Conservation (phyloP, 148 eudicot genomes). For the Nepenthes gracilis region DNA sequence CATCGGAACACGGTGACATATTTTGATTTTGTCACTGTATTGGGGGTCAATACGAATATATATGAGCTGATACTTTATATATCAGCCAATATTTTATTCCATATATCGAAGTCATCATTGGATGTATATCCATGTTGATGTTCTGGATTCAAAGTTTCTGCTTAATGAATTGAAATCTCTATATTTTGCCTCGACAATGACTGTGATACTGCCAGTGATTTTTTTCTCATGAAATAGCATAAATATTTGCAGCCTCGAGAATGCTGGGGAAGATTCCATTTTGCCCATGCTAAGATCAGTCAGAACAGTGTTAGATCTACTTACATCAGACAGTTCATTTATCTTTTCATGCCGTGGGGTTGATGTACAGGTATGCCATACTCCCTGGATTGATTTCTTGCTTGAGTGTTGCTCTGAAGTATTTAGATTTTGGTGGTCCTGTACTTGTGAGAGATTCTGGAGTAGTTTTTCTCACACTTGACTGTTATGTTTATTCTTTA, state of each 20-base stretch:
- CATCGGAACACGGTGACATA: too few relatives aligned
- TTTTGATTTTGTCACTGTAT: neutral
- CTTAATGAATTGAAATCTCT: too few relatives aligned
- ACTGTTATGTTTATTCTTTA: too few relatives aligned
- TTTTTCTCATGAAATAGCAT: neutral
- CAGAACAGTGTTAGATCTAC: constrained; percentile 63
- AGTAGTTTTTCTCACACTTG: too few relatives aligned
- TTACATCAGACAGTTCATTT: constrained; percentile 29
- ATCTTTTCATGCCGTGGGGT: constrained; percentile 41
- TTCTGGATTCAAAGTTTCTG: too few relatives aligned
- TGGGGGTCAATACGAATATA: too few relatives aligned
- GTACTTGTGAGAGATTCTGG: neutral
- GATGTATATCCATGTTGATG: constrained; percentile 1
- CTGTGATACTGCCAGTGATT: too few relatives aligned
- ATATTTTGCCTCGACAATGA: too few relatives aligned
- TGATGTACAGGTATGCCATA: constrained; percentile 43
- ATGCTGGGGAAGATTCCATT: constrained; percentile 84
- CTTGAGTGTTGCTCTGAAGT: neutral
- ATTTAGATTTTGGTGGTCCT: neutral
- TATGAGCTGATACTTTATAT: too few relatives aligned
- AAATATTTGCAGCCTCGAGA: constrained; percentile 64
- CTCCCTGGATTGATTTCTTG: constrained; percentile 1
- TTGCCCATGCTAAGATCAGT: constrained; percentile 85
- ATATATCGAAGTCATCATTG: neutral
- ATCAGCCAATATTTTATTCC: too few relatives aligned